A percentile compares a stretch with the other conserved stretches of the same genome.
Evolutionary conservation across 1,284 basidiomycete genomes (phyloP).

Genomic region (Vanrija sp.): DNA sequence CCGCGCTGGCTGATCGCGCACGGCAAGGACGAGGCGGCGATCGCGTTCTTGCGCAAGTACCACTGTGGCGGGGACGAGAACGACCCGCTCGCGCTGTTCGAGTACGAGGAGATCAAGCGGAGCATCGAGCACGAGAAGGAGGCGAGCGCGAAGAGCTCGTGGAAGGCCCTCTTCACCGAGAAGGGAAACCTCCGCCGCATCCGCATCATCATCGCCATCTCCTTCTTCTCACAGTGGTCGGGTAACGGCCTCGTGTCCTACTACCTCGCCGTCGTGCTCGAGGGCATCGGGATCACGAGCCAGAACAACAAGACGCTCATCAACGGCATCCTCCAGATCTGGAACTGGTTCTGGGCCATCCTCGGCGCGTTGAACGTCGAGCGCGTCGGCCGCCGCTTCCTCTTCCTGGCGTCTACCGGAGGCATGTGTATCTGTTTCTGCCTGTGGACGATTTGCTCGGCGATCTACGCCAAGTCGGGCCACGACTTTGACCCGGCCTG

Average conservation of each 20-base stretch:
- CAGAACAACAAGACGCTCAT: slow-evolving; percentile 61
- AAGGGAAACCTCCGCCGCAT: slow-evolving; percentile 24
- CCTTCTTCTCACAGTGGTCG: slow-evolving; percentile 41
- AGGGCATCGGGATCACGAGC: slow-evolving; percentile 64
- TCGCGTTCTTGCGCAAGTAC: slow-evolving; percentile 30
- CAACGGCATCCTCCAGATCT: slow-evolving; percentile 48
- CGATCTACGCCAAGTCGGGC: slow-evolving; percentile 49
- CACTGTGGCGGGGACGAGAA: slow-evolving; percentile 22
- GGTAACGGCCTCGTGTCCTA: slow-evolving; percentile 39
- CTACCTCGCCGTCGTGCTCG: slow-evolving; percentile 67
- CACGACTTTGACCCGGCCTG: slow-evolving; percentile 23
- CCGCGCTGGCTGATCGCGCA: slow-evolving; percentile 47
- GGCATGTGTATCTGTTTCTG: slow-evolving; percentile 54
- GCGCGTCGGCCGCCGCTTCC: slow-evolving; percentile 29
- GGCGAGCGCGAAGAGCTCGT: slow-evolving; percentile 45
- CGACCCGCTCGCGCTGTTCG: slow-evolving; percentile 22
- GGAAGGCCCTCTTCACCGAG: slow-evolving; percentile 42
- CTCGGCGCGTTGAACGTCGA: slow-evolving; percentile 40
- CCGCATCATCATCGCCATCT: slow-evolving; percentile 32
- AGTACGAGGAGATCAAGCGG: slow-evolving; percentile 42
- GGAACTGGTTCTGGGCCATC: slow-evolving; percentile 17
- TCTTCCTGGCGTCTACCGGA: slow-evolving; percentile 19
- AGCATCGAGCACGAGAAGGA: slow-evolving; percentile 31
- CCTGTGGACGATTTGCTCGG: slow-evolving; percentile 67
- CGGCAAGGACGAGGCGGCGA: slow-evolving; percentile 35